Percentiles rank a stretch among this genome's conserved stretches.
phyloP scores from a whole-genome alignment of 495 filamentous ascomycete genomes.

The Articulospora tetracladia region DNA sequence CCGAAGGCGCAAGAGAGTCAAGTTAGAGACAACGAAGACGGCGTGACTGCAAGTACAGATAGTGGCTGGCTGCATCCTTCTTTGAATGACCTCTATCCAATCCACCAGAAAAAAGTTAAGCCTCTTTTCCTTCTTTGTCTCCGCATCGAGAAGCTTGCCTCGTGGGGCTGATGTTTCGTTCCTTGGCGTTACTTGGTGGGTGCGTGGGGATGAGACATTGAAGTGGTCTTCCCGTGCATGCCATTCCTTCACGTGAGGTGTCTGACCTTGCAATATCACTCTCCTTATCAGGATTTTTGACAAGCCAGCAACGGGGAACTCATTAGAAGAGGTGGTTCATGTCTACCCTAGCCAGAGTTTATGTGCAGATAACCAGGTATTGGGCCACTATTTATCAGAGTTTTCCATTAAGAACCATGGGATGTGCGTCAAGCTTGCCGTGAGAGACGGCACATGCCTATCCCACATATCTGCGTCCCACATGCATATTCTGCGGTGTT shows the following conservation, averaged over 20 bases:
- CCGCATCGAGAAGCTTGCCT: slow-evolving; percentile 1
- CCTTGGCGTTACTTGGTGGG: slow-evolving; percentile 8
- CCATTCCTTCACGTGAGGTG: background rate
- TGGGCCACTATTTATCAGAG: no score
- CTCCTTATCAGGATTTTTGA: background rate
- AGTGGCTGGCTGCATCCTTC: slow-evolving; percentile 3
- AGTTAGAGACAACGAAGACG: background rate
- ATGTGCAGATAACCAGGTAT: no score
- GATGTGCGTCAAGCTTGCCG: no score
- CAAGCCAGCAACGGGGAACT: background rate
- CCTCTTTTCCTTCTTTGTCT: slow-evolving; percentile 3
- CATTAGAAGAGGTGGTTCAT: no score
- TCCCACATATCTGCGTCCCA: no score
- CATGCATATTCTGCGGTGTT: no score
- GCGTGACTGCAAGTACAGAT: background rate
- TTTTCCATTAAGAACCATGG: no score
- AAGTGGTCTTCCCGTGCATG: background rate
- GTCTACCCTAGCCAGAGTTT: no score
- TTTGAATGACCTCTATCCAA: background rate
- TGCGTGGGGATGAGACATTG: background rate
- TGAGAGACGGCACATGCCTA: no score
- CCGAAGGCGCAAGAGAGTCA: no score
- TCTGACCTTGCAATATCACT: background rate
- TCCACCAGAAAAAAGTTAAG: background rate
- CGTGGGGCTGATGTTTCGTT: slow-evolving; percentile 8